Evolutionary conservation across 2,329 filamentous ascomycete genomes (phyloP).

Genomic region (Epichloe sibirici): DNA sequence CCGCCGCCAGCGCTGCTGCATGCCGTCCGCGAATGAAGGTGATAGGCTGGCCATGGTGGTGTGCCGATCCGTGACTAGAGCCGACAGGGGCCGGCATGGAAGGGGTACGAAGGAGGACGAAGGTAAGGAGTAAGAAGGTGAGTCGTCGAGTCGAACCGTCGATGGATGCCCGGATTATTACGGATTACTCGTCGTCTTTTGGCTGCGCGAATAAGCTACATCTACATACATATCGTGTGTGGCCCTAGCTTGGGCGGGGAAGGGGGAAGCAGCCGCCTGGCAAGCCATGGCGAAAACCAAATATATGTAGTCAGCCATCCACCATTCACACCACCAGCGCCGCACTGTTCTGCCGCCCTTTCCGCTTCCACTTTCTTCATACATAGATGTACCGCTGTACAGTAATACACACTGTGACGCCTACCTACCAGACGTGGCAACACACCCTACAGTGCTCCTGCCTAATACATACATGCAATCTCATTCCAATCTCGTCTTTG

Average conservation of each 20-base stretch:
- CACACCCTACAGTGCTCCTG: no score
- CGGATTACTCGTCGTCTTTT: background rate
- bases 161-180: background rate
- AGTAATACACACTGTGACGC: no score
- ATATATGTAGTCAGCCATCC: no score
- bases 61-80: background rate
- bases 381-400: no score
- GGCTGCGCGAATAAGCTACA: background rate
- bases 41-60: constrained; percentile 4
- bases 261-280: background rate
- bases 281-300: background rate
- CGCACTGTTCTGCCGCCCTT: no score
- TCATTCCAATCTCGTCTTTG: no score
- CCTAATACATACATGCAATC: no score
- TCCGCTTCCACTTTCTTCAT: no score
- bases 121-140: background rate
- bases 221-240: background rate
- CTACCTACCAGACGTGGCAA: no score
- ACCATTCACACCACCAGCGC: no score
- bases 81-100: background rate
- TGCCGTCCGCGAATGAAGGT: constrained; percentile 3
- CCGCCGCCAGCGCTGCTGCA: constrained; percentile 9
- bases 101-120: background rate
- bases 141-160: background rate
- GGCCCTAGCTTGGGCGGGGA: background rate